Conservation (phyloP, 2,329 filamentous ascomycete species). For the Diaporthe vaccinii region DNA sequence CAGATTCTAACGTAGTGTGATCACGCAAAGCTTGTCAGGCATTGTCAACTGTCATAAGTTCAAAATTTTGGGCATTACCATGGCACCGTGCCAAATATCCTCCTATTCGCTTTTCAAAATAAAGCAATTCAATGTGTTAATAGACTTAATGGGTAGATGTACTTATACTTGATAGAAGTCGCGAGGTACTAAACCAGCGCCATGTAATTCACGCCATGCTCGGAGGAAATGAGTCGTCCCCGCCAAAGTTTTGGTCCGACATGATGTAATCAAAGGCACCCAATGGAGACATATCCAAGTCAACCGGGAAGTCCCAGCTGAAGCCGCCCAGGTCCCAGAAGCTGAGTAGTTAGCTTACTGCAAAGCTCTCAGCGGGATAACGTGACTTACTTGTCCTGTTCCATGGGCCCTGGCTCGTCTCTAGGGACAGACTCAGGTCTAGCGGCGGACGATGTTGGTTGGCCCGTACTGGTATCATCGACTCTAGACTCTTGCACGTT, state of each 20-base stretch:
- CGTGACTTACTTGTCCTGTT: neutral
- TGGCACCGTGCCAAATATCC: no score
- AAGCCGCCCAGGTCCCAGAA: neutral
- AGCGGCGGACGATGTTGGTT: neutral
- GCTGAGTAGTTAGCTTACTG: neutral
- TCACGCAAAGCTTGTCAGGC: no score
- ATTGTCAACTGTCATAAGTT: no score
- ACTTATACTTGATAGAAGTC: neutral
- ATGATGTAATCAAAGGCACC: slow-evolving; percentile 31
- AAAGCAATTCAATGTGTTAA: no score
- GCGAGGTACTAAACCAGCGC: neutral
- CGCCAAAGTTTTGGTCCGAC: slow-evolving; percentile 19
- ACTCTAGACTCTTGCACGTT: neutral
- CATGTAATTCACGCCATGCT: neutral
- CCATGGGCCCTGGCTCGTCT: neutral
- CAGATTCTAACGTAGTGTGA: no score
- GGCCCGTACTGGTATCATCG: neutral
- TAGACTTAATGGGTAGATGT: no score
- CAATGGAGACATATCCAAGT: slow-evolving; percentile 26
- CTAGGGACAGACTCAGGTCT: neutral
- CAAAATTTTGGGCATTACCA: no score
- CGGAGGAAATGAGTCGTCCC: neutral
- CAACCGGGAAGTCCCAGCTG: slow-evolving; percentile 9
- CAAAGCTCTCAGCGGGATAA: neutral
- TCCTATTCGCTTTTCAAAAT: no score